A percentile compares a stretch with the other conserved stretches of the same genome.
These are phyloP conservation scores for Corymbia calophylla DNA, from an alignment of 441 rosid genomes.

Conservation along the genomic window DNA sequence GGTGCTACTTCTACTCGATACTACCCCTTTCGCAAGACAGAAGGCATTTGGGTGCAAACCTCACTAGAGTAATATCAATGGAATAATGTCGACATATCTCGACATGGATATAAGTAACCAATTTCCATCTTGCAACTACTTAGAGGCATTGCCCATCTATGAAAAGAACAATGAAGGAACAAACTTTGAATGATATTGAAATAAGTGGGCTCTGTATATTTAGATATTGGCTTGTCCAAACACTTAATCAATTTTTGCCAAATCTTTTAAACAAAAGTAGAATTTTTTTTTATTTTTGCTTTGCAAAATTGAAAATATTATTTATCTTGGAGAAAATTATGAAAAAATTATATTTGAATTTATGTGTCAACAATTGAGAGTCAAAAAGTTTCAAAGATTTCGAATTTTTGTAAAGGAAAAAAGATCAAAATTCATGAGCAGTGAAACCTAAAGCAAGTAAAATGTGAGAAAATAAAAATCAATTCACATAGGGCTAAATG, in stretches of 20 bases:
- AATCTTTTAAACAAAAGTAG: background rate
- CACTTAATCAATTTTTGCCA: background rate
- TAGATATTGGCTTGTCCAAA: background rate
- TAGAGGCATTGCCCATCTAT: background rate
- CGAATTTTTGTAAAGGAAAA: background rate
- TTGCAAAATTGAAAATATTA: background rate
- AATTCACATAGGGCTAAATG: background rate
- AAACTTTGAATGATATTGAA: background rate
- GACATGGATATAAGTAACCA: background rate
- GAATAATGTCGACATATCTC: background rate
- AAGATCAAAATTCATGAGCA: background rate
- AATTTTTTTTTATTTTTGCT: fast-evolving
- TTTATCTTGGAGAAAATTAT: background rate
- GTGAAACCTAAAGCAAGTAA: background rate
- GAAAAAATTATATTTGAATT: background rate
- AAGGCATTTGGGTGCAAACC: background rate
- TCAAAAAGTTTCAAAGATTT: background rate
- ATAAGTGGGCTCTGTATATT: background rate
- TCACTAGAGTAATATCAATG: too few relatives aligned
- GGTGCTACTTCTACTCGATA: too few relatives aligned
- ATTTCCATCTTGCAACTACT: background rate
- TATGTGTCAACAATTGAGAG: background rate
- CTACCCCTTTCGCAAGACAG: background rate
- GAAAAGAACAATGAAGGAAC: background rate
- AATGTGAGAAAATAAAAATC: background rate